Conservation (phyloP, 441 rosid species). For the Sinapis alba region DNA sequence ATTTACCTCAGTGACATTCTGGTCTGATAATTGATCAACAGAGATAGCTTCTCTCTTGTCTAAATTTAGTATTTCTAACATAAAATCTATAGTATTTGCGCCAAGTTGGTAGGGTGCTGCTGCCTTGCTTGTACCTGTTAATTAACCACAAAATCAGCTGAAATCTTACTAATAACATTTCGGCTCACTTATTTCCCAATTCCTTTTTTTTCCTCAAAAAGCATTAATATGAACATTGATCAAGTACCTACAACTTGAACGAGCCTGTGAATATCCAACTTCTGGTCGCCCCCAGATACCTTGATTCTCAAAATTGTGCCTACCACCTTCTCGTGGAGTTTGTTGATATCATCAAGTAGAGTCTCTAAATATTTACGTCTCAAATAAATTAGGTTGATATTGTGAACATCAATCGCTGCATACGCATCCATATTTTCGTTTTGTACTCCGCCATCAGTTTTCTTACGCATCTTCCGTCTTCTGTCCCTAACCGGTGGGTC, state of each 20-base stretch:
- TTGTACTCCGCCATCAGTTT: conserved; percentile 52
- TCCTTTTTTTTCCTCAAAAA: conserved; percentile 15
- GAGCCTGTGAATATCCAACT: conserved; percentile 82
- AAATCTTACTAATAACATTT: conserved; percentile 17
- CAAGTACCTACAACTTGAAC: conserved; percentile 90
- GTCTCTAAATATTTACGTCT: conserved; percentile 72
- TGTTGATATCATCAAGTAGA: conserved; percentile 69
- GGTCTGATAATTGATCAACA: conserved; percentile 77
- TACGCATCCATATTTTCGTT: conserved; percentile 59
- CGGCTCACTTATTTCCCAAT: conserved; percentile 14
- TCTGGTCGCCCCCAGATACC: conserved; percentile 69
- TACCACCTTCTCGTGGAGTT: conserved; percentile 75
- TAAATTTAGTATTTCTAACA: conserved; percentile 78
- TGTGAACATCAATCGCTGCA: conserved; percentile 93
- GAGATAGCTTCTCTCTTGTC: conserved; percentile 79
- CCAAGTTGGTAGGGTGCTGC: conserved; percentile 72
- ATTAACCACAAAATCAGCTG: conserved; percentile 30
- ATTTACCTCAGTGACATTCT: conserved; percentile 91
- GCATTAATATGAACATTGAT: conserved; percentile 33
- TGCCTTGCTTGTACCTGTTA: conserved; percentile 70
- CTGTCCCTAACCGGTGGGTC: conserved; percentile 47
- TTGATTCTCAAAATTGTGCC: conserved; percentile 90
- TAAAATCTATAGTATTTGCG: conserved; percentile 54
- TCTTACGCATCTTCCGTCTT: conserved; percentile 58
- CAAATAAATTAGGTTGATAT: conserved; percentile 76